Base-by-base conservation (phyloP, 257 asterid genomes). In the Nicotiana otophora region DNA sequence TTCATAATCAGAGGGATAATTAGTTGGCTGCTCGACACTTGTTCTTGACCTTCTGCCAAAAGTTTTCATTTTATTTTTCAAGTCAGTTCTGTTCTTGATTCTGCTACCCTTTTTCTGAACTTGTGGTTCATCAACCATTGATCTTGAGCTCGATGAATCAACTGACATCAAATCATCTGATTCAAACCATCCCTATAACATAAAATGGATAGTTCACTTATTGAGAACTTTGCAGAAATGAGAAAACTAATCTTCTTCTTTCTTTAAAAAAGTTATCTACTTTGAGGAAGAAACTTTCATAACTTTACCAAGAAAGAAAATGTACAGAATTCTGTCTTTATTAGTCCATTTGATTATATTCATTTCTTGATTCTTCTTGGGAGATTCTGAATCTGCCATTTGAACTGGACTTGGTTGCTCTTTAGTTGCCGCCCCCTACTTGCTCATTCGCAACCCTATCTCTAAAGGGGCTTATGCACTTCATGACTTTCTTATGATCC, bases 21-120 rank as follows among this genome's bases (percentile, higher is more conserved):
- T 36, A n/a, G 28, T 15, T 9, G 15, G 67, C 0, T 80, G 20
- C 64, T 62, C 28, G 77, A 62, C 19, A 3, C 70, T 80, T 80
- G 82, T 61, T 80, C 69, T 80, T 63, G 63, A 51, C n/a, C 57
- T 80, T 62, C 61, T 80, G 17, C 65, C 34, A 69, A 80, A 46
- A 10, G 9, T 46, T 55, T 33, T 64, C 63, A 48, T n/a, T 30
- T 63, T 10, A 20, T 77, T 78, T 64, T 64, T 30, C 69, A 63
- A 17, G 36, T 64, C 7, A 28, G 39, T 28, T 28, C 19, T 63
- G 9, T 63, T 63, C 9, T 63, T 28, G 15, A 57, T 57, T 77
- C 48, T 54, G 81, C 33, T 26, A n/a, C 30, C 30, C 28, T 48
- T 19, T 3, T 70, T 70, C 78, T 51, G 23, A 48, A 46, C 62